These are phyloP conservation scores for Aspergillus bertholletiae DNA, from an alignment of 495 filamentous ascomycete species.

Conservation along the genomic window DNA sequence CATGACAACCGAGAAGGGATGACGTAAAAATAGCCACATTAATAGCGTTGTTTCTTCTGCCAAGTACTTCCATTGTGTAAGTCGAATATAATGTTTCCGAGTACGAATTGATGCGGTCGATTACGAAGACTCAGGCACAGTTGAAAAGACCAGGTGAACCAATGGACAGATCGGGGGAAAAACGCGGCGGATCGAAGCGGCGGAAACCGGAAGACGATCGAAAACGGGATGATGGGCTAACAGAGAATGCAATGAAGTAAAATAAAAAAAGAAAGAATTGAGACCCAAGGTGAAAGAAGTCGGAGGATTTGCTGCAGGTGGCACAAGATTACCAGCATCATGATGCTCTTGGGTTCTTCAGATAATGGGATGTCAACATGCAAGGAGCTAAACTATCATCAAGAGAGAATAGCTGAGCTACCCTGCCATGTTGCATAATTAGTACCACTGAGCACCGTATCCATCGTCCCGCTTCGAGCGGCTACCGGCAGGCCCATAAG, in stretches of 20 bases:
- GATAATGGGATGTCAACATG: slow-evolving; percentile 27
- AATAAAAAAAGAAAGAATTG: slow-evolving; percentile 30
- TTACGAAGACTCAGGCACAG: background rate
- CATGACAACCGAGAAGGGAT: slow-evolving; percentile 21
- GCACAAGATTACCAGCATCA: slow-evolving; percentile 29
- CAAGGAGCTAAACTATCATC: slow-evolving; percentile 25
- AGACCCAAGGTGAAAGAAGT: slow-evolving; percentile 38
- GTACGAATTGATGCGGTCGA: background rate
- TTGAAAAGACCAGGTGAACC: slow-evolving; percentile 5
- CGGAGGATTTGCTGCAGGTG: slow-evolving; percentile 37
- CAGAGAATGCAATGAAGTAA: slow-evolving; percentile 31
- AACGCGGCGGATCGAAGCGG: slow-evolving; percentile 33
- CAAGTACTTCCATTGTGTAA: slow-evolving; percentile 6
- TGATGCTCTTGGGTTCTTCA: slow-evolving; percentile 33
- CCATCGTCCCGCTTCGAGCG: slow-evolving; percentile 74
- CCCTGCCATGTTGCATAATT: slow-evolving; percentile 39
- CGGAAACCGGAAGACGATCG: slow-evolving; percentile 34
- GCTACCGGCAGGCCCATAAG: slow-evolving; percentile 64
- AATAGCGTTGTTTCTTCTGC: slow-evolving; percentile 30
- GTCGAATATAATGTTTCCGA: slow-evolving; percentile 16
- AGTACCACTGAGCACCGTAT: slow-evolving; percentile 60
- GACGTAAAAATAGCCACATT: slow-evolving; percentile 41
- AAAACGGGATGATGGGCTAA: slow-evolving; percentile 36
- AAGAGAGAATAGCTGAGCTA: slow-evolving; percentile 23
- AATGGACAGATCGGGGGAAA: slow-evolving; percentile 16